These are phyloP conservation scores for Citrus cavaleriei DNA, from an alignment of 345 rosid species.

Conservation along the genomic window DNA sequence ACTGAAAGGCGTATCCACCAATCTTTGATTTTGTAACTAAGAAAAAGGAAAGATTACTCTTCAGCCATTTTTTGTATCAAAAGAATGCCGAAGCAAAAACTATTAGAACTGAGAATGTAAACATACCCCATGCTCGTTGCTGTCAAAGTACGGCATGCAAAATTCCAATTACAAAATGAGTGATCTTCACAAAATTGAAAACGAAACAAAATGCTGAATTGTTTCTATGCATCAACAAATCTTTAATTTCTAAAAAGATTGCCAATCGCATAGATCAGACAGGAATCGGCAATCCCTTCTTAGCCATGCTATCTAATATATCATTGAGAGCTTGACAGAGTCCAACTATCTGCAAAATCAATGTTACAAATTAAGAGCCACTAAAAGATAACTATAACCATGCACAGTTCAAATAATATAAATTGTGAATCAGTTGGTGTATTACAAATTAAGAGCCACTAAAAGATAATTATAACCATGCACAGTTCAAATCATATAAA, in stretches of 20 bases:
- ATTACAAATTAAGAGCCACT: no score
- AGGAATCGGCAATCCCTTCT: constrained; percentile 84
- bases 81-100: background rate
- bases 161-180: constrained; percentile 3
- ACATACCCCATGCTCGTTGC: background rate
- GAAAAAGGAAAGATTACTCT: background rate
- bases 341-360: constrained; percentile 70
- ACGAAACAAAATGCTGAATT: background rate
- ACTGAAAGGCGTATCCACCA: background rate
- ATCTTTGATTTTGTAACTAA: background rate
- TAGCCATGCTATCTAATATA: constrained; percentile 84
- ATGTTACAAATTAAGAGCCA: background rate
- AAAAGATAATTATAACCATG: background rate
- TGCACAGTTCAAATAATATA: background rate
- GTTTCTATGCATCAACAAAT: constrained; percentile 3
- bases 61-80: no score
- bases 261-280: constrained; percentile 37
- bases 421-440: background rate
- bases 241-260: background rate
- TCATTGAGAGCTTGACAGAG: constrained; percentile 93
- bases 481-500: background rate
- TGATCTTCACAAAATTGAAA: background rate
- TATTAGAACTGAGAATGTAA: background rate
- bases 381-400: background rate
- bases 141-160: background rate